These are phyloP conservation scores for Pezicula neosporulosa DNA, from an alignment of 2,329 filamentous ascomycete species.

Conservation along the genomic window DNA sequence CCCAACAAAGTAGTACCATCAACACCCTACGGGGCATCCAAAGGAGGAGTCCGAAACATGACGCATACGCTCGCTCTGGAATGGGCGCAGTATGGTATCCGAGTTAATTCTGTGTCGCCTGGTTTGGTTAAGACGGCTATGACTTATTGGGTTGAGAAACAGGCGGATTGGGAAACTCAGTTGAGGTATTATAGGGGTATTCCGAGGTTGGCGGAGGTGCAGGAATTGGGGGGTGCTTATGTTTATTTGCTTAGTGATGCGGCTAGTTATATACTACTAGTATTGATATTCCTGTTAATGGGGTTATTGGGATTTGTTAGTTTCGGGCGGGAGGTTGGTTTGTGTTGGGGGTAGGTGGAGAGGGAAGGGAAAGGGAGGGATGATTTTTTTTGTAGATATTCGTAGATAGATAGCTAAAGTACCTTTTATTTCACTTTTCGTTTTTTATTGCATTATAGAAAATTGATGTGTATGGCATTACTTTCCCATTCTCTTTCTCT, in stretches of 20 bases:
- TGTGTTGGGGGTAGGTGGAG: too few relatives aligned
- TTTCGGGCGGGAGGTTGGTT: too few relatives aligned
- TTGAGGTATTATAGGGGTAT: conserved; percentile 52
- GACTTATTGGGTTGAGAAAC: conserved; percentile 44
- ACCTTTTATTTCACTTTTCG: too few relatives aligned
- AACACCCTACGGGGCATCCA: conserved; percentile 40
- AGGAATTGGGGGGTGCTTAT: conserved; percentile 35
- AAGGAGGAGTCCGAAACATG: conserved; percentile 40
- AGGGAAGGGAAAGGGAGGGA: too few relatives aligned
- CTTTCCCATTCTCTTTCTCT: too few relatives aligned
- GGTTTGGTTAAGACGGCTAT: conserved; percentile 30
- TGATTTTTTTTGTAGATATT: too few relatives aligned
- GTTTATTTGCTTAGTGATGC: conserved; percentile 26
- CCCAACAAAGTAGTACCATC: conserved; percentile 38
- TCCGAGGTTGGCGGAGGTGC: conserved; percentile 45
- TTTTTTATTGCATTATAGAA: too few relatives aligned
- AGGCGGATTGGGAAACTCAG: conserved; percentile 47
- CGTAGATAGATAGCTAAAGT: too few relatives aligned
- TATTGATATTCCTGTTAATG: conserved; percentile 35
- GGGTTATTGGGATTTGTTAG: conserved; percentile 28
- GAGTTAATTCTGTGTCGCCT: conserved; percentile 35
- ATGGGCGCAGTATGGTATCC: conserved; percentile 32
- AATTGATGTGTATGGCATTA: too few relatives aligned
- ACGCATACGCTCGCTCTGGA: conserved; percentile 30
- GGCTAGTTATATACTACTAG: conserved; percentile 34